Conservation (phyloP, 2,329 filamentous ascomycete species). For the Monilinia fructigena region DNA sequence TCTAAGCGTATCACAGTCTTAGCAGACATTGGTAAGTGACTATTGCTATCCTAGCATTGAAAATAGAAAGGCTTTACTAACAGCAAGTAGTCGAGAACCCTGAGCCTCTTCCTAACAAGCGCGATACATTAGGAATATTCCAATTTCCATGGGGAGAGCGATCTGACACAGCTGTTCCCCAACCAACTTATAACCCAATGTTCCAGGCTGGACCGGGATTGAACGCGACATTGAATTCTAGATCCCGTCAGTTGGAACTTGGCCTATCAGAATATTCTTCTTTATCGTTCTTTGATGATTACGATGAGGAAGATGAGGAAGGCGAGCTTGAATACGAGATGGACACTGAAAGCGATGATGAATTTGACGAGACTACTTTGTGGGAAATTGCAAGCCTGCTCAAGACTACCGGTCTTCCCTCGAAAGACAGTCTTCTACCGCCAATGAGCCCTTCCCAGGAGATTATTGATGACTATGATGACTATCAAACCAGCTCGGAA, state of each 20-base stretch:
- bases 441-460: slow-evolving; percentile 3
- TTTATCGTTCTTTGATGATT: slow-evolving; percentile 58
- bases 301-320: slow-evolving; percentile 42
- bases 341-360: slow-evolving; percentile 40
- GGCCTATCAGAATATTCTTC: slow-evolving; percentile 34
- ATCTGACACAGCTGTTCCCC: slow-evolving; percentile 53
- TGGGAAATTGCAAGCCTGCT: slow-evolving; percentile 64
- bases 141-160: slow-evolving; percentile 65
- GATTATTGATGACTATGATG: slow-evolving; percentile 31
- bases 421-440: slow-evolving; percentile 52
- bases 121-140: slow-evolving; percentile 61
- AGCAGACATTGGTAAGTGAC: slow-evolving; percentile 53
- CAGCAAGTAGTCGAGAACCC: slow-evolving; percentile 53
- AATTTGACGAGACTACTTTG: slow-evolving; percentile 60
- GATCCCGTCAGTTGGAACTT: slow-evolving; percentile 34
- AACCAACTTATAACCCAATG: slow-evolving; percentile 42
- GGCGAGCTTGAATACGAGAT: slow-evolving; percentile 38
- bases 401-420: slow-evolving; percentile 52
- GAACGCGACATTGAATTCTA: slow-evolving; percentile 33
- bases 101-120: slow-evolving; percentile 56
- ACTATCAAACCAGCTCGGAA: slow-evolving; percentile 23
- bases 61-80: slow-evolving; percentile 6
- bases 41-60: background rate
- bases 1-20: slow-evolving; percentile 58
- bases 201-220: slow-evolving; percentile 29